Conservation (phyloP, 1,284 basidiomycete genomes). For the Coniferiporia weirii region DNA sequence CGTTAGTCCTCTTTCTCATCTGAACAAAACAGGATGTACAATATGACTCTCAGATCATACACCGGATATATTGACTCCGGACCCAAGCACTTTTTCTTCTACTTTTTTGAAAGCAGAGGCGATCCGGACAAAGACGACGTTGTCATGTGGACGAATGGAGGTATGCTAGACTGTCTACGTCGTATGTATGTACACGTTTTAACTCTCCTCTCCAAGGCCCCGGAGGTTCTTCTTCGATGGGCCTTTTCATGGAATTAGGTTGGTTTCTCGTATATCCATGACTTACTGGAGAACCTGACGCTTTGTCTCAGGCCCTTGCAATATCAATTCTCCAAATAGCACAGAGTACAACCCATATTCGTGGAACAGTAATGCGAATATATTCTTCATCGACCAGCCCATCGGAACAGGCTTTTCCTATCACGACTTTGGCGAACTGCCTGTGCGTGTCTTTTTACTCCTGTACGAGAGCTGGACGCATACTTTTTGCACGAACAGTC, state of each 20-base stretch:
- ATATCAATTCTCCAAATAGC: constrained; percentile 38
- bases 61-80: constrained; percentile 64
- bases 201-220: constrained; percentile 32
- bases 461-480: not conserved
- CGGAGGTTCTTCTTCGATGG: constrained; percentile 50
- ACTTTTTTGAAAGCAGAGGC: constrained; percentile 60
- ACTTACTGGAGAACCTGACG: not conserved
- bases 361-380: constrained; percentile 66
- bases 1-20: not conserved
- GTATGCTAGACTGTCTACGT: not conserved
- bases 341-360: constrained; percentile 51
- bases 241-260: constrained; percentile 66
- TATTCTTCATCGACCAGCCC: constrained; percentile 70
- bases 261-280: not conserved
- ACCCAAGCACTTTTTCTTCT: constrained; percentile 76
- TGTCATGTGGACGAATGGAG: constrained; percentile 34
- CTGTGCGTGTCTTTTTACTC: constrained; percentile 35
- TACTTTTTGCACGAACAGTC: constrained; percentile 27
- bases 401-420: constrained; percentile 70
- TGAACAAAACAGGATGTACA: too few species aligned
- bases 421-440: constrained; percentile 60
- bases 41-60: constrained; percentile 37
- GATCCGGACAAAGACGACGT: constrained; percentile 33
- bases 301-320: constrained; percentile 40
- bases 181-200: not conserved